These are phyloP conservation scores for Cutaneotrichosporon spelunceum DNA, from an alignment of 1,284 basidiomycete species.

Conservation along the genomic window DNA sequence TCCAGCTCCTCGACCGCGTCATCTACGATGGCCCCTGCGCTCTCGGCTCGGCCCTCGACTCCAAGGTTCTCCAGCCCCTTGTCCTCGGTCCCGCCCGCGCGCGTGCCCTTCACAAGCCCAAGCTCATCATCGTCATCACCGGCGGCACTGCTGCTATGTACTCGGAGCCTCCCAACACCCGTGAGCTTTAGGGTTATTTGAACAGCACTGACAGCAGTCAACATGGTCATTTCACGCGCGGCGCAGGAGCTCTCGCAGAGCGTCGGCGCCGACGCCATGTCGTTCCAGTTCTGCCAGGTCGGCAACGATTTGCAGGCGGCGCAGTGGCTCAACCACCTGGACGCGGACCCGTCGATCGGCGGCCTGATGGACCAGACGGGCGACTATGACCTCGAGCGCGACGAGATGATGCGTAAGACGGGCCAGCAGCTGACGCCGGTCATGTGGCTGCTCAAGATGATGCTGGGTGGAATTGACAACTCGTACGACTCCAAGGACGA, in stretches of 20 bases:
- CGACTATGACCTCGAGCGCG: constrained; percentile 19
- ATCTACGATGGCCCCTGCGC: constrained; percentile 34
- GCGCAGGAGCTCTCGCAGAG: constrained; percentile 15
- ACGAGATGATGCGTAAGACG: constrained; percentile 19
- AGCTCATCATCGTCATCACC: constrained; percentile 51
- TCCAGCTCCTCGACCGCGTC: constrained; percentile 37
- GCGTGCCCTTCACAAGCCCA: constrained; percentile 50
- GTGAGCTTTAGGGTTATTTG: background rate
- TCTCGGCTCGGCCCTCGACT: constrained; percentile 49
- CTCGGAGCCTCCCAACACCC: constrained; percentile 16
- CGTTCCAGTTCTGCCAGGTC: constrained; percentile 23
- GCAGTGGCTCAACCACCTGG: constrained; percentile 15
- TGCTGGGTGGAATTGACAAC: constrained; percentile 23
- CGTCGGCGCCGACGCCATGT: constrained; percentile 17
- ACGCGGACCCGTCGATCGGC: constrained; percentile 19
- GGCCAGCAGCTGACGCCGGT: constrained; percentile 19
- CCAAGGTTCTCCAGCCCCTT: constrained; percentile 54
- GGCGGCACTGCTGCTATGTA: constrained; percentile 27
- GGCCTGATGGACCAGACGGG: constrained; percentile 19
- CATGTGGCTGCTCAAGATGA: constrained; percentile 25
- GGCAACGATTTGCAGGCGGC: constrained; percentile 18
- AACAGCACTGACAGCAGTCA: constrained; percentile 9
- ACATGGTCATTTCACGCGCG: constrained; percentile 14
- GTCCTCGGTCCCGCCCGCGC: constrained; percentile 50
- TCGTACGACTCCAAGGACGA: constrained; percentile 22